phyloP scores from a whole-genome alignment of 192 early-diverging fungal genomes.

The Spizellomyces punctatus region DNA sequence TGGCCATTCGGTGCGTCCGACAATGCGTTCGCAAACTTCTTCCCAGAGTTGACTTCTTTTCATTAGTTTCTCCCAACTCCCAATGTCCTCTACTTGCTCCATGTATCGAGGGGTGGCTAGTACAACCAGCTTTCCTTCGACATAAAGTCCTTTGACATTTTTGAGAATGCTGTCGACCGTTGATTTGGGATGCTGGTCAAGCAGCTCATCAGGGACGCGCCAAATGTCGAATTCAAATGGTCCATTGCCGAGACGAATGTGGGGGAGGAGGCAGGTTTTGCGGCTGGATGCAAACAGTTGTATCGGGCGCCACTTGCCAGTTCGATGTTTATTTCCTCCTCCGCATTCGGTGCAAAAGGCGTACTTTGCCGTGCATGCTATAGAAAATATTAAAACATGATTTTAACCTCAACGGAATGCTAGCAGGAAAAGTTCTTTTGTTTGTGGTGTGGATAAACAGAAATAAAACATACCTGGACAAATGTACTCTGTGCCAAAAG shows the following conservation, averaged over 20 bases:
- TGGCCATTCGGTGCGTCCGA: not conserved
- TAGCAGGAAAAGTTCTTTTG: no score
- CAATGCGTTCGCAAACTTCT: not conserved
- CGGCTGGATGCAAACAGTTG: slow-evolving; percentile 31
- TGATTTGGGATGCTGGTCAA: not conserved
- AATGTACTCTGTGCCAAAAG: slow-evolving; percentile 10
- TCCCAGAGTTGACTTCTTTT: not conserved
- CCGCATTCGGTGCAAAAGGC: slow-evolving; percentile 57
- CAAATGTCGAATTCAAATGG: slow-evolving; percentile 2
- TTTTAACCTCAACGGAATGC: not conserved
- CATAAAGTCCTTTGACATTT: not conserved
- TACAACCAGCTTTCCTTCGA: not conserved
- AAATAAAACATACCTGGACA: slow-evolving; percentile 7
- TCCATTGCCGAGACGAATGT: slow-evolving; percentile 18
- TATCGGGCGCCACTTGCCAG: slow-evolving; percentile 46
- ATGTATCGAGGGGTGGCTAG: slow-evolving; percentile 15
- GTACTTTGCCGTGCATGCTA: slow-evolving; percentile 32
- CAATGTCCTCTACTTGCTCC: slow-evolving; percentile 1
- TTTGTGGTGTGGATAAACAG: no score
- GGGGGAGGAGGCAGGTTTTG: slow-evolving; percentile 37
- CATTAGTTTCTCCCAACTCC: slow-evolving; percentile 7
- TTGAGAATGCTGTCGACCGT: not conserved
- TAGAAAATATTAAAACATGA: not conserved
- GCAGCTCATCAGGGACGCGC: not conserved
- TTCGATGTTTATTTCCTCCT: slow-evolving; percentile 51